Base-by-base conservation (phyloP, 139 green algal species). In the Coelastrella sp. region DNA sequence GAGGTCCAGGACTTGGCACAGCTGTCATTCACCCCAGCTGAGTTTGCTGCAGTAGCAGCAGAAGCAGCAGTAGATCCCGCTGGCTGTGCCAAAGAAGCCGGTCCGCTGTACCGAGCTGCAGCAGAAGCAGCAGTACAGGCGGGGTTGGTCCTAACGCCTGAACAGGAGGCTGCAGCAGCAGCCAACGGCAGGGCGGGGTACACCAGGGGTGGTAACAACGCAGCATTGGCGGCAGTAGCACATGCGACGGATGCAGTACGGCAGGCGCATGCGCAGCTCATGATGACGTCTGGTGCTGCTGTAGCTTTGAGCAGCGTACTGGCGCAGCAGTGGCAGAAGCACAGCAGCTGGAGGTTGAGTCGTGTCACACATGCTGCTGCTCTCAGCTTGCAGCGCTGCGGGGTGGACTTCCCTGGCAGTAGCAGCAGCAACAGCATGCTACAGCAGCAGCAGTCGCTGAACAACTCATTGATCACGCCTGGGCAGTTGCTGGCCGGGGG, bases 1-100 rank as follows among this genome's bases (percentile, higher is more conserved):
- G 83, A 86, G 54, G 84, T 75, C 8, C n/a, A 75, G 10, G 80
- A 83, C 8, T 80, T 73, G 16, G 82, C 89, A 32, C 20, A 56
- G 59, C 89, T 92, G 3, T 73, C 85, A 4, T 78, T 74, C 73
- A 57, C 11, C 16, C 59, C 81, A 19, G n/a, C 71, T 13, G 89
- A 77, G 54, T 88, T 83, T 80, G 88, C 88, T 76, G 76, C 47
- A 14, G 57, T 82, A 2, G 73, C 20, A 10, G 85, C 64, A 22
- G 89, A 79, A 22, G 83, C 89, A 16, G 83, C 89, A 5, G 83
- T 61, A 14, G 89, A 76, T 20, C 83, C 74, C 16, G 89, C 57
- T 7, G 75, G 57, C 11, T 32, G 56, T 80, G 83, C 73, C 19
- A n/a, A 61, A 32, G 85, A 82, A 11, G 73, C 73, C 47, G 81